Percentiles rank a stretch among this genome's conserved stretches.
Conservation (phyloP, 1,284 basidiomycete species). For the Ustilago trichophora region DNA sequence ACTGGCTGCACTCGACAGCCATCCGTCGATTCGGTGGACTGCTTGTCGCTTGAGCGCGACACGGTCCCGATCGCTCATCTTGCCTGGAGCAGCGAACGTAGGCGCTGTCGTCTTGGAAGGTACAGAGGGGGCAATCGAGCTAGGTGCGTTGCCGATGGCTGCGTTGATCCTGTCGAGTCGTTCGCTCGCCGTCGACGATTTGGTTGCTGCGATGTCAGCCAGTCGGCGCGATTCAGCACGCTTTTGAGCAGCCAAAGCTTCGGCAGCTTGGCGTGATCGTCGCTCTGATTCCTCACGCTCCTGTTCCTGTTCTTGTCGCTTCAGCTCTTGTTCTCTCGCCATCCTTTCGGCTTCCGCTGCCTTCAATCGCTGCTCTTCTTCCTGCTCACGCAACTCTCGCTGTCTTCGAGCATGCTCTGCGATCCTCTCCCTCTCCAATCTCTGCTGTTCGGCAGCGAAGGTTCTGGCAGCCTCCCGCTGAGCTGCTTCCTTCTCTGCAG, state of each 20-base stretch:
- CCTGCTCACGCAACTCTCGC: slow-evolving; percentile 22
- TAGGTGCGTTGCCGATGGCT: slow-evolving; percentile 2
- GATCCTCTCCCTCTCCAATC: slow-evolving; percentile 31
- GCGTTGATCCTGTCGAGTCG: slow-evolving; percentile 16
- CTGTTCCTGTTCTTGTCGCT: slow-evolving; percentile 7
- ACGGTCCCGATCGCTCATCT: slow-evolving; percentile 29
- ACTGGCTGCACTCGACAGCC: slow-evolving; percentile 44
- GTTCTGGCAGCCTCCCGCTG: slow-evolving; percentile 8
- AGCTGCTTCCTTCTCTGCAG: slow-evolving; percentile 22
- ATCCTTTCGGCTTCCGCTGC: slow-evolving; percentile 14
- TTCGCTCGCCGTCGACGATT: slow-evolving; percentile 1
- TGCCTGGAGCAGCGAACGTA: slow-evolving; percentile 12
- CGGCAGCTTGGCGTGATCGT: slow-evolving; percentile 10
- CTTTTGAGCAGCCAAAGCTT: neutral
- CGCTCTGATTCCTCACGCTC: slow-evolving; percentile 8
- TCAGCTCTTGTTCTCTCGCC: slow-evolving; percentile 6
- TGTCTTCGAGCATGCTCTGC: slow-evolving; percentile 25
- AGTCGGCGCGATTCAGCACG: slow-evolving; percentile 6
- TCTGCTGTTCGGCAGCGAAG: slow-evolving; percentile 21
- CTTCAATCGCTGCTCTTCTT: slow-evolving; percentile 25
- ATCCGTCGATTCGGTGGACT: slow-evolving; percentile 50
- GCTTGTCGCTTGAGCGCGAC: slow-evolving; percentile 45
- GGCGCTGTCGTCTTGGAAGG: slow-evolving; percentile 28
- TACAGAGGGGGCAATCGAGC: slow-evolving; percentile 24
- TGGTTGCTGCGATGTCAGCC: neutral